Percentiles rank a stretch among this genome's conserved stretches.
Conservation (phyloP, 176 grass and related monocot species). For the Lolium multiflorum region DNA sequence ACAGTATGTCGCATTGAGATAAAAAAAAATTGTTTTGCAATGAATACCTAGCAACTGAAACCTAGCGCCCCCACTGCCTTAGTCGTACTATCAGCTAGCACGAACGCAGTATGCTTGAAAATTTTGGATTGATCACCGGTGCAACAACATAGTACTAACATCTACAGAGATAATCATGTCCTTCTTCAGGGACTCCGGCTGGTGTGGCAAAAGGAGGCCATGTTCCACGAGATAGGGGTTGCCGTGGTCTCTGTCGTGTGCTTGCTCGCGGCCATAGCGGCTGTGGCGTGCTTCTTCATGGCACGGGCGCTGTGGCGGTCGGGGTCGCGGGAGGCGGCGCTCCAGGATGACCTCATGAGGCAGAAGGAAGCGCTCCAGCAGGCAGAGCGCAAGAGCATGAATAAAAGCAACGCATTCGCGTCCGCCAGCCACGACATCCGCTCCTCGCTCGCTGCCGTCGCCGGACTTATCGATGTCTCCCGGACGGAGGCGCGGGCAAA, state of each 20-base stretch:
- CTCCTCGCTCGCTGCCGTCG: constrained; percentile 53
- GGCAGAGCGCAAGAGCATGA: constrained; percentile 87
- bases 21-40: no score
- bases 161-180: not conserved
- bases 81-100: not conserved
- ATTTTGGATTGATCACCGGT: not conserved
- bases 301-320: constrained; percentile 9
- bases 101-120: not conserved
- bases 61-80: no score
- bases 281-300: constrained; percentile 7
- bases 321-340: constrained; percentile 28
- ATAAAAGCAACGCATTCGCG: constrained; percentile 82
- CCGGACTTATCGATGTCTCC: constrained; percentile 54
- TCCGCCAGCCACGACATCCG: constrained; percentile 77
- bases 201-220: not conserved
- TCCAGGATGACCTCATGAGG: constrained; percentile 60
- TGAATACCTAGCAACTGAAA: no score
- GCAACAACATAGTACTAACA: not conserved
- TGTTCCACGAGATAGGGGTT: not conserved
- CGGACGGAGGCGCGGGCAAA: constrained; percentile 19
- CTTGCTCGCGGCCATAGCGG: not conserved
- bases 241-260: not conserved
- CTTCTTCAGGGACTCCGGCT: constrained; percentile 37
- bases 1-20: no score
- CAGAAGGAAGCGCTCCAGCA: constrained; percentile 73